phyloP scores from a whole-genome alignment of 306 rosid species.

The apple (Malus domestica) region DNA sequence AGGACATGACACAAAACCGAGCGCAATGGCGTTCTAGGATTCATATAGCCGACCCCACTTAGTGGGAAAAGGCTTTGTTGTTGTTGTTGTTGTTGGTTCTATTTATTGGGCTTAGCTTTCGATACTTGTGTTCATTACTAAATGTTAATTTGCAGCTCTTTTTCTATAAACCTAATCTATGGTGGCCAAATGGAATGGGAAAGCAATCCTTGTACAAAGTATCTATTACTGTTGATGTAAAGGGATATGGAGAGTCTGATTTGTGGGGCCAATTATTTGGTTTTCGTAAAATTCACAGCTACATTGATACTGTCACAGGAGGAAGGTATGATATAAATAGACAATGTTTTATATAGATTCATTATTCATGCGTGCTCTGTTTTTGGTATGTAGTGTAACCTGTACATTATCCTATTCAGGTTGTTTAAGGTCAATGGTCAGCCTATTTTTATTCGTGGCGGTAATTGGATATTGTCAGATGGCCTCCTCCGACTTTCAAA shows the following conservation, averaged over 20 bases:
- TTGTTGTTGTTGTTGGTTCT: background rate
- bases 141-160: constrained; percentile 54
- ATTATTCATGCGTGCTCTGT: background rate
- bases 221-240: constrained; percentile 53
- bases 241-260: constrained; percentile 87
- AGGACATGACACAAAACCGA: too few species aligned
- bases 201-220: constrained; percentile 76
- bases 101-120: constrained; percentile 9
- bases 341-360: background rate
- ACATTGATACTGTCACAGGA: constrained; percentile 71
- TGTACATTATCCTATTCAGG: constrained; percentile 33
- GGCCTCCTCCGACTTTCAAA: constrained; percentile 81
- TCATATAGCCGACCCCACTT: too few species aligned
- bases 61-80: too few species aligned
- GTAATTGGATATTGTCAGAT: constrained; percentile 97
- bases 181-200: constrained; percentile 99
- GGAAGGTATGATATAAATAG: constrained; percentile 52
- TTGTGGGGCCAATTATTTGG: constrained; percentile 77
- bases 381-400: constrained; percentile 1
- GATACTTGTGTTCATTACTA: constrained; percentile 19
- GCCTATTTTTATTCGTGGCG: constrained; percentile 82
- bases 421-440: constrained; percentile 91
- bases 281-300: constrained; percentile 84
- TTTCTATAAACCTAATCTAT: constrained; percentile 82
- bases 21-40: too few species aligned